phyloP scores from a whole-genome alignment of 1,284 basidiomycete species.

The Porodaedalea pini region DNA sequence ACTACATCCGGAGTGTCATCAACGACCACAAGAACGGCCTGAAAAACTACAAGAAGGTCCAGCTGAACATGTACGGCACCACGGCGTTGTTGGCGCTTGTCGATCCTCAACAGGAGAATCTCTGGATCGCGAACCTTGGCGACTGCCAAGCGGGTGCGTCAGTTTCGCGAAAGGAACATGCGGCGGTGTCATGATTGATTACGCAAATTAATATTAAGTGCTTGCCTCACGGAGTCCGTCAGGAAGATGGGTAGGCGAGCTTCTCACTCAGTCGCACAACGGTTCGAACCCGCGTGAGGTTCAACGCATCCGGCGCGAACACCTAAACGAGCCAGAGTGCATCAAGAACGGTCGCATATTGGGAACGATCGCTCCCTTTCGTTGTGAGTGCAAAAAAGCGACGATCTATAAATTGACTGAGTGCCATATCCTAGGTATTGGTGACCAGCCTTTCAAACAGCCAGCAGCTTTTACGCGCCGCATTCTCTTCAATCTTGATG shows the following conservation, averaged over 20 bases:
- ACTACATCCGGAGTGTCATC: conserved; percentile 37
- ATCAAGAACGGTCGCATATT: conserved; percentile 26
- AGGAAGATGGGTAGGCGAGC: conserved; percentile 28
- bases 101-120: conserved; percentile 29
- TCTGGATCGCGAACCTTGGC: conserved; percentile 38
- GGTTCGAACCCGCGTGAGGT: conserved; percentile 31
- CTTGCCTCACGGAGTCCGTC: conserved; percentile 27
- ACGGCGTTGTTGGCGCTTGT: conserved; percentile 35
- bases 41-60: conserved; percentile 31
- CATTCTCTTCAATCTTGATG: conserved; percentile 32
- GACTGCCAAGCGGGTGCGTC: conserved; percentile 37
- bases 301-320: conserved; percentile 31
- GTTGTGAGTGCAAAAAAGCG: conserved; percentile 23
- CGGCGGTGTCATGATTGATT: conserved; percentile 7
- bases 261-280: conserved; percentile 35
- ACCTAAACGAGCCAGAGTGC: conserved; percentile 34
- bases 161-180: not conserved
- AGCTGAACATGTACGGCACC: conserved; percentile 35
- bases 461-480: conserved; percentile 33
- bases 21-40: conserved; percentile 29
- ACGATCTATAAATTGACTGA: not conserved
- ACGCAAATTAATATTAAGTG: conserved; percentile 22
- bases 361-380: conserved; percentile 23
- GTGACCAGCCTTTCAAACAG: conserved; percentile 37
- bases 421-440: conserved; percentile 30